Evolutionary conservation across 2,329 filamentous ascomycete species (phyloP), one percentile per base, ranked within the genome.

Genomic region (Aspergillus tamarii): DNA sequence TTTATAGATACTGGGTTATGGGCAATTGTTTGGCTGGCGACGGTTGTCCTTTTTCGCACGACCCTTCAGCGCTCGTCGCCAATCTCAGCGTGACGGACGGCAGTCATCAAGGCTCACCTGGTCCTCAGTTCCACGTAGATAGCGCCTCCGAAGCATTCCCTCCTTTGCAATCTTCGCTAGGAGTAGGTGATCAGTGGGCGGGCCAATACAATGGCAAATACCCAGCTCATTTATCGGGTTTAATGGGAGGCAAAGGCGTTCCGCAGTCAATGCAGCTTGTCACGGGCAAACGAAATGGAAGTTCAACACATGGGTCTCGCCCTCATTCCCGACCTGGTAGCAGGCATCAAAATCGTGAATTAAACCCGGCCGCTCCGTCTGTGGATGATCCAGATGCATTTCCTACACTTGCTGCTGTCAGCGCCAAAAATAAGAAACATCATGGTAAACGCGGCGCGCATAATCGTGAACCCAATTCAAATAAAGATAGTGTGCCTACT

Each of bases 381-480:
- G 89, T 97, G 28, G 94, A 98, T 74, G 95, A 99, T 73, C 94
- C 92, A 23, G 95, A 99, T 73, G 95, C 94, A 0, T 99, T 99
- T 72, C 95, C 95, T 9, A 92, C 91, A 10, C 85, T 99, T 3
- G 92, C 93, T 7, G 92, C 93, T 41, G 91, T 87, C 32, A 84
- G 86, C 23, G 82, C 85, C 30, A 95, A 95, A 76, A 88, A 88
- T 52, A 97, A 97, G 81, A 96, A 97, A 74, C 92, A 96, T 74
- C 92, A 97, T 75, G 94, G 93, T 41, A 97, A 97, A 79, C 88
- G 94, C 63, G 92, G 92, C 54, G 91, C 91, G 0, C 92, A 96
- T 23, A 72, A 71, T 0, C 90, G 73, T 16, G 76, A 78, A 28
- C 62, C 67, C 23, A 74, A 90, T 72, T 81, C 81, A 9, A 86